phyloP scores from a whole-genome alignment of 805 yeast genomes.

The Grigorovia jiainica region DNA sequence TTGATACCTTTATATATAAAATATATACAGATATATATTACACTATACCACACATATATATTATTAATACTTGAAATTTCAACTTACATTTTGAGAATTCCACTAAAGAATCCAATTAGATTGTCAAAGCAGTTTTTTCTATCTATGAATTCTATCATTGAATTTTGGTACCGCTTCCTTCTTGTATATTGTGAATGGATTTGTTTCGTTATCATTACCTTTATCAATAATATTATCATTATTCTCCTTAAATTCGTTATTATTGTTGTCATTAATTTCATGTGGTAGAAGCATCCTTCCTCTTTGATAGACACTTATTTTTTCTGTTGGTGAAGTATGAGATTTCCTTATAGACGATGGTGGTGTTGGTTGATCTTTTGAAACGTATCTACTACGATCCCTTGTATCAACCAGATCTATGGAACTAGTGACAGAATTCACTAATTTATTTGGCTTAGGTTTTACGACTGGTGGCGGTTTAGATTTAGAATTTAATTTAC shows the following conservation, averaged over 20 bases:
- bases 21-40: background rate
- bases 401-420: too few relatives aligned
- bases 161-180: slow-evolving; percentile 32
- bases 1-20: background rate
- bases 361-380: background rate
- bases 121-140: background rate
- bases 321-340: background rate
- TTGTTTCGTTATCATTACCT: slow-evolving; percentile 15
- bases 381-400: too few relatives aligned
- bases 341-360: background rate
- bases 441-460: background rate
- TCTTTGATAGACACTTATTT: background rate
- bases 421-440: background rate
- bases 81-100: background rate
- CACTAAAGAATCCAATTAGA: background rate
- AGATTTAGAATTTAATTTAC: too few relatives aligned
- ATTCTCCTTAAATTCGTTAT: too few relatives aligned
- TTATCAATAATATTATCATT: background rate
- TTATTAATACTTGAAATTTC: too few relatives aligned
- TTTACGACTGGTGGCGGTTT: background rate
- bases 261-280: background rate
- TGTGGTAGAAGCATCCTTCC: slow-evolving; percentile 1
- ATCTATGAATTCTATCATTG: slow-evolving; percentile 27
- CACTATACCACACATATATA: background rate
- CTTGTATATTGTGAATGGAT: slow-evolving; percentile 31